Evolutionary conservation across 345 rosid genomes (phyloP).

Genomic region (Streptanthus diversifolius): DNA sequence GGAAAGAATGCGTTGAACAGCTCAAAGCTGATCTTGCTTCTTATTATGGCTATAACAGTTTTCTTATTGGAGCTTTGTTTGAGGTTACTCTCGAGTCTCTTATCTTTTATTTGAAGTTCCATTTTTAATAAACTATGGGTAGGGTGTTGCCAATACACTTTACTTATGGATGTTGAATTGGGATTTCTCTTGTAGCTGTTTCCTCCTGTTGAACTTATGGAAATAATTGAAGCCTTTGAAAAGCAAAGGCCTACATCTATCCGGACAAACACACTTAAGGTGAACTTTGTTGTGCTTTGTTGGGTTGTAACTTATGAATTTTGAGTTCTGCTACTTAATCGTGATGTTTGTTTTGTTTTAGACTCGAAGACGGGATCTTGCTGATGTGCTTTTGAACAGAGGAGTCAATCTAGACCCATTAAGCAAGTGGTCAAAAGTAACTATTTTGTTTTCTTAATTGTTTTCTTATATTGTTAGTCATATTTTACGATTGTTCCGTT

Average conservation of each 20-base stretch:
- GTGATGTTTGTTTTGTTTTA: constrained; percentile 30
- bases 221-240: constrained; percentile 89
- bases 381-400: constrained; percentile 88
- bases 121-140: not conserved
- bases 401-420: constrained; percentile 93
- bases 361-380: constrained; percentile 91
- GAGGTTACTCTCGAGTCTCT: constrained; percentile 51
- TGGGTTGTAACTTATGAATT: constrained; percentile 5
- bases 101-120: not conserved
- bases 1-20: constrained; percentile 69
- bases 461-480: not conserved
- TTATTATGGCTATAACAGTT: constrained; percentile 89
- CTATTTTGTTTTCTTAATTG: not conserved
- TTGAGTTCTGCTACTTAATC: constrained; percentile 11
- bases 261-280: constrained; percentile 90
- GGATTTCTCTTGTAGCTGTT: constrained; percentile 63
- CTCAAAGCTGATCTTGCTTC: constrained; percentile 71
- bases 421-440: constrained; percentile 97
- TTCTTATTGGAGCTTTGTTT: constrained; percentile 66
- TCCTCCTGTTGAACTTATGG: constrained; percentile 88
- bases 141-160: not conserved
- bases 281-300: constrained; percentile 24
- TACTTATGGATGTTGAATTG: constrained; percentile 7
- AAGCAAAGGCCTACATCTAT: constrained; percentile 85
- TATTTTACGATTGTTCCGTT: not conserved